phyloP scores from a whole-genome alignment of 2,329 filamentous ascomycete species.

The Dissoconium aciculare region DNA sequence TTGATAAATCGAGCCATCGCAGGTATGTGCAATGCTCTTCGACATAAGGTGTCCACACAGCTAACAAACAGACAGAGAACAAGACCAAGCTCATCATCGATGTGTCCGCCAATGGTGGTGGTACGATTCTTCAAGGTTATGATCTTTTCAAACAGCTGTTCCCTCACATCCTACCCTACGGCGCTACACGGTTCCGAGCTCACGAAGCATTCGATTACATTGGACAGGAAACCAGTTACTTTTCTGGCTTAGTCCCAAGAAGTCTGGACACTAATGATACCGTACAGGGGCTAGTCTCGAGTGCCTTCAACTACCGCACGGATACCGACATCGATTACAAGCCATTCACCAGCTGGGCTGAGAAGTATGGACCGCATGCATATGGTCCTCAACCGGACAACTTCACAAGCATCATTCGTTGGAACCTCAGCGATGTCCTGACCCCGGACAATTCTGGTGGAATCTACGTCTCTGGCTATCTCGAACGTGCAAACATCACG shows the following conservation, averaged over 20 bases:
- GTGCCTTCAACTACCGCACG: constrained; percentile 34
- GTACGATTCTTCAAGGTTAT: constrained; percentile 43
- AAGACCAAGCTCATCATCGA: constrained; percentile 49
- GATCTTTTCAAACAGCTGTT: constrained; percentile 47
- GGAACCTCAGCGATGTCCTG: constrained; percentile 32
- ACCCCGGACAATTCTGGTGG: constrained; percentile 23
- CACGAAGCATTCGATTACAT: constrained; percentile 34
- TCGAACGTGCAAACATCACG: constrained; percentile 32
- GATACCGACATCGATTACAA: constrained; percentile 35
- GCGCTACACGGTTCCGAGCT: constrained; percentile 37
- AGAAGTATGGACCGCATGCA: constrained; percentile 33
- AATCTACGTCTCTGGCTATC: constrained; percentile 35
- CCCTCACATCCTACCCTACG: constrained; percentile 36
- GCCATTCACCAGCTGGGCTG: constrained; percentile 32
- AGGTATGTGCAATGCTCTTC: neutral
- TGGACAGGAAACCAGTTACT: constrained; percentile 27
- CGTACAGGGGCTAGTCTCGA: constrained; percentile 25
- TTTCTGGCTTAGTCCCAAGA: constrained; percentile 22
- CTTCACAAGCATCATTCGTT: constrained; percentile 44
- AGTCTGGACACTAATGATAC: constrained; percentile 26
- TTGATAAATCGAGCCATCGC: constrained; percentile 31
- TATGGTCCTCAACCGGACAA: constrained; percentile 34
- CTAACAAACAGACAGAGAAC: constrained; percentile 22
- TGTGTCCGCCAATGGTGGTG: constrained; percentile 43
- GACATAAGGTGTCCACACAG: neutral